phyloP scores from a whole-genome alignment of 2,329 filamentous ascomycete species.

The Cercospora citrullina region DNA sequence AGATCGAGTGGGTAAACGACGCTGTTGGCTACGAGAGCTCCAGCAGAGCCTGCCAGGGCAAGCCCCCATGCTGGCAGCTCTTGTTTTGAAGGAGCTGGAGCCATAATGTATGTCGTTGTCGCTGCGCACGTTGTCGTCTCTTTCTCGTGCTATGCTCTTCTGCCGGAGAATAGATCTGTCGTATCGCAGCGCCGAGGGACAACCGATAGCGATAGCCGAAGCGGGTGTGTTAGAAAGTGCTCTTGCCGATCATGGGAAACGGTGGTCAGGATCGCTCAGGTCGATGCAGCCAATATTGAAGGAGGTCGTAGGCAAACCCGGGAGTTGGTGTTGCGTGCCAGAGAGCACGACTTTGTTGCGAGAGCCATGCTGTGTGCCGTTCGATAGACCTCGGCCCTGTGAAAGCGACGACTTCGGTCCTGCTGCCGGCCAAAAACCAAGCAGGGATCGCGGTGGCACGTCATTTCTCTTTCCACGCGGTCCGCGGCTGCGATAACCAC shows the following conservation, averaged over 20 bases:
- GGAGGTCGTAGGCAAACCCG: not conserved
- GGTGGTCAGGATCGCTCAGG: not conserved
- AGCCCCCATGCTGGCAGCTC: constrained; percentile 86
- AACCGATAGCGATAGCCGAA: constrained; percentile 7
- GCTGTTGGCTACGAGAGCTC: constrained; percentile 91
- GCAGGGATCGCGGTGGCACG: not conserved
- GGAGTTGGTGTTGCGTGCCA: not conserved
- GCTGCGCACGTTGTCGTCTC: not conserved
- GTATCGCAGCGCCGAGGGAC: constrained; percentile 1
- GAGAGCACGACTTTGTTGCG: not conserved
- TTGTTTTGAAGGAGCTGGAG: constrained; percentile 43
- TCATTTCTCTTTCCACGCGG: not conserved
- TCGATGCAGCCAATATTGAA: not conserved
- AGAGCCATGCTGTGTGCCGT: constrained; percentile 3
- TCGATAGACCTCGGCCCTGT: constrained; percentile 6
- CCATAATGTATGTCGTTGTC: constrained; percentile 17
- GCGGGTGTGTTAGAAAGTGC: not conserved
- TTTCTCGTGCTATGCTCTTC: not conserved
- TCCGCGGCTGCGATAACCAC: not conserved
- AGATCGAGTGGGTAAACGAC: constrained; percentile 96
- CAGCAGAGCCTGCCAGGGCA: constrained; percentile 87
- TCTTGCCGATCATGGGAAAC: not conserved
- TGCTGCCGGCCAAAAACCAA: constrained; percentile 5
- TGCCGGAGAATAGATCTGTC: not conserved
- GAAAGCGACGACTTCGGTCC: constrained; percentile 2